Evolutionary conservation across 495 filamentous ascomycete genomes (phyloP), one percentile per base, ranked within the genome.

Genomic region (Neurospora pannonica): DNA sequence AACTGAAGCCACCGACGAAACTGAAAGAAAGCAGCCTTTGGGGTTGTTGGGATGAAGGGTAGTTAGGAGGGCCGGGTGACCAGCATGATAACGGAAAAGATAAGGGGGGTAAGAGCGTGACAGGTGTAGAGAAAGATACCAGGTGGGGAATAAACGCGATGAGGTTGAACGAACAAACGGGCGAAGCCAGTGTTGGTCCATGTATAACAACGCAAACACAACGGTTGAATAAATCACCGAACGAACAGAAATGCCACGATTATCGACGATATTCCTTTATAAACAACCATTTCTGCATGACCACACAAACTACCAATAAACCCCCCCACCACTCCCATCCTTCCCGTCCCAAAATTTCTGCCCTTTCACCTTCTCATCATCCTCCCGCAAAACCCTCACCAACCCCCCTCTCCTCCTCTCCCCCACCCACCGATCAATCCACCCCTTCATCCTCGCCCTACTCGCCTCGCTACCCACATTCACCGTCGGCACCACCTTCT

Each of bases 401-500:
- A 94, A 74, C 36, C 95, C 95, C 71, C 89, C 92, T 83, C 89
- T 93, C 85, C 89, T 89, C 86, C 93, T 90, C 84, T 98, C 94
- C n/a, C 81, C 85, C 73, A 92, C 84, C 96, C 96, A 98, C 79
- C 89, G 86, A 77, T 98, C 94, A 72, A 92, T 88, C 96, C 96
- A 99, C 11, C 78, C 86, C 87, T 93, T 97, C 96, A 99, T 99
- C 81, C 87, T 87, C 82, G 91, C 90, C 70, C 96, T 86, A 5
- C 81, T 80, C 31, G 77, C 79, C 71, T 85, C 88, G 71, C 82
- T 87, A 21, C 94, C 94, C 17, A 97, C 92, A 82, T 98, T 98
- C 0, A 99, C 96, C 6, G 96, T 99, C 3, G 96, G 96, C 21
- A 99, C 91, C 4, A 99, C 88, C 82, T 90, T 91, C 71, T 94